phyloP scores from a whole-genome alignment of 495 filamentous ascomycete genomes.

The Lophium mytilinum region DNA sequence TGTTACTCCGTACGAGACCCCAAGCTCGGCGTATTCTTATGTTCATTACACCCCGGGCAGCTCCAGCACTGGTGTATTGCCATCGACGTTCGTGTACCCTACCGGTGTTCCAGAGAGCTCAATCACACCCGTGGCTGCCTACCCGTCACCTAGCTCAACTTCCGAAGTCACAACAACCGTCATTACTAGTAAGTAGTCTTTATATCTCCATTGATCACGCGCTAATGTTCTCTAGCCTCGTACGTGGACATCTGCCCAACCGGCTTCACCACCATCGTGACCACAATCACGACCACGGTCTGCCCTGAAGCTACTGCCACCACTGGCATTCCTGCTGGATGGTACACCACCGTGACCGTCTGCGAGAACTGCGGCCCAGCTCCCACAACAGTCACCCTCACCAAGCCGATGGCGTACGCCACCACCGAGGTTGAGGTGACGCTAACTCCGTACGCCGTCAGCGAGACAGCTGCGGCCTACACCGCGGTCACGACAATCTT shows the following conservation, averaged over 20 bases:
- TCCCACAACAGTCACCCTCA: slow-evolving; percentile 18
- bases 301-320: slow-evolving; percentile 4
- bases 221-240: background rate
- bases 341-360: slow-evolving; percentile 14
- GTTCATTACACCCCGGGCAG: background rate
- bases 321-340: slow-evolving; percentile 7
- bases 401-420: slow-evolving; percentile 9
- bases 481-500: background rate
- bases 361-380: slow-evolving; percentile 13
- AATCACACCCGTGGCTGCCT: background rate
- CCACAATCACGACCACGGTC: slow-evolving; percentile 10
- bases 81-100: background rate
- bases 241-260: slow-evolving; percentile 21
- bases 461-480: background rate
- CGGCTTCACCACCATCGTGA: slow-evolving; percentile 5
- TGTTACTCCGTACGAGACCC: too few species aligned
- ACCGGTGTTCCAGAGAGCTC: background rate
- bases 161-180: background rate
- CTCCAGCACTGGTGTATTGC: background rate
- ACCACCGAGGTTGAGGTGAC: background rate
- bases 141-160: background rate
- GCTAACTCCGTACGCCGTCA: background rate
- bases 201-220: background rate
- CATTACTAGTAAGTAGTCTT: slow-evolving; percentile 1
- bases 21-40: too few species aligned